Conservation (phyloP, 2,329 filamentous ascomycete genomes). For the Eutypa lata region DNA sequence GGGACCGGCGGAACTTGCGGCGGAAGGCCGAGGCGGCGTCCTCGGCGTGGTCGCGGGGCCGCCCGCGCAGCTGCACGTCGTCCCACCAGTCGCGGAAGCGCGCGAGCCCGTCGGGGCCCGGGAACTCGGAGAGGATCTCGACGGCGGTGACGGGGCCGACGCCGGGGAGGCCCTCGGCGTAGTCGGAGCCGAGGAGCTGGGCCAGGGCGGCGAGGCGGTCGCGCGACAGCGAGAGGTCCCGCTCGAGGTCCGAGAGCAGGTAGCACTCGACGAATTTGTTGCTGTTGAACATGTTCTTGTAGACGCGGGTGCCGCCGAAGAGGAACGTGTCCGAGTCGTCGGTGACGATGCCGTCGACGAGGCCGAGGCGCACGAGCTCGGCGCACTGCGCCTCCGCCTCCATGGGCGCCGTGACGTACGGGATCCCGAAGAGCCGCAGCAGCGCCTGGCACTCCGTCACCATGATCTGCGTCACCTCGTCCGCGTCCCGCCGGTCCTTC, state of each 20-base stretch:
- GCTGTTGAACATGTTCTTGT: conserved; percentile 99
- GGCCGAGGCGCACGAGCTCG: conserved; percentile 77
- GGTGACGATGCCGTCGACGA: conserved; percentile 96
- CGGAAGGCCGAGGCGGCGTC: conserved; percentile 57
- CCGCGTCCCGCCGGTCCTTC: conserved; percentile 91
- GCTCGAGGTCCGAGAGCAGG: conserved; percentile 75
- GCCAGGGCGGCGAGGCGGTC: conserved; percentile 85
- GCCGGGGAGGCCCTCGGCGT: conserved; percentile 86
- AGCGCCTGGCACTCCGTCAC: conserved; percentile 91
- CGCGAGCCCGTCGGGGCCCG: conserved; percentile 56
- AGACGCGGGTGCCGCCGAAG: conserved; percentile 92
- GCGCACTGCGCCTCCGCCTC: conserved; percentile 98
- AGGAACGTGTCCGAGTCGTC: conserved; percentile 96
- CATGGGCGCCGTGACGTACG: conserved; percentile 97
- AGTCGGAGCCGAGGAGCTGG: conserved; percentile 89
- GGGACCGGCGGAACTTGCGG: conserved; percentile 78
- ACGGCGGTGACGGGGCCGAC: conserved; percentile 93
- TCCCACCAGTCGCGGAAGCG: conserved; percentile 87
- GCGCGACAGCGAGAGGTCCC: conserved; percentile 84
- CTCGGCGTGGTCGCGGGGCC: conserved; percentile 37
- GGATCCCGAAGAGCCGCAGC: conserved; percentile 84
- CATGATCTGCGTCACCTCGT: conserved; percentile 97
- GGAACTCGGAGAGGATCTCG: conserved; percentile 91
- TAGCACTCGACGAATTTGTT: conserved; percentile 99
- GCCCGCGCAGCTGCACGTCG: conserved; percentile 66